Percentiles rank a stretch among this genome's conserved stretches.
Evolutionary conservation across 2,329 filamentous ascomycete species (phyloP).

Genomic region (Colletotrichum sp.): DNA sequence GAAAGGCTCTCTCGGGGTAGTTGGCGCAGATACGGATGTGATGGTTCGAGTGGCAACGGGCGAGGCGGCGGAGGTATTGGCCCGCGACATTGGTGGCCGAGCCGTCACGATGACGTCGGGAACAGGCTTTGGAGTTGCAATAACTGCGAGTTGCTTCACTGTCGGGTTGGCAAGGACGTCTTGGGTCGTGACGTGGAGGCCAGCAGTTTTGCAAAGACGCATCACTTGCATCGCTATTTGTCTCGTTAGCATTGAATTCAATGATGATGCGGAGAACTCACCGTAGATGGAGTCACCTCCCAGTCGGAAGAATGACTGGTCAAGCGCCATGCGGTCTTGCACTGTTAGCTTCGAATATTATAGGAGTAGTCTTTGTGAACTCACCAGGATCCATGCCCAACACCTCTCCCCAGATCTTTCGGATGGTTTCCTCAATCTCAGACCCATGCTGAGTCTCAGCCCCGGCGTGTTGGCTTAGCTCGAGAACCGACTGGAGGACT

Average conservation of each 20-base stretch:
- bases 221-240: constrained; percentile 43
- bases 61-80: not conserved
- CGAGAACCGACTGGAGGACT: not conserved
- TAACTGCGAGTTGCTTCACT: not conserved
- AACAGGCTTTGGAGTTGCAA: not conserved
- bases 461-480: not conserved
- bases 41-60: not conserved
- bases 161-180: constrained; percentile 8
- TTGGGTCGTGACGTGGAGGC: constrained; percentile 53
- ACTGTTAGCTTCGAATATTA: not conserved
- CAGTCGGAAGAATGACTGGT: constrained; percentile 64
- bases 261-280: not conserved
- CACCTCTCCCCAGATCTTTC: constrained; percentile 38
- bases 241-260: not conserved
- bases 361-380: accelerated
- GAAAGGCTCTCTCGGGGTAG: not conserved
- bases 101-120: not conserved
- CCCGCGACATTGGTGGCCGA: not conserved
- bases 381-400: constrained; percentile 36
- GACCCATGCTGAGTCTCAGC: not conserved
- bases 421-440: not conserved
- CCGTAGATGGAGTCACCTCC: constrained; percentile 53
- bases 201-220: constrained; percentile 57
- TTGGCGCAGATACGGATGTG: not conserved
- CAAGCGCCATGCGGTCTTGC: constrained; percentile 45